Evolutionary conservation across 371 early-diverging fungal genomes (phyloP).

Genomic region (Apophysomyces variabilis): DNA sequence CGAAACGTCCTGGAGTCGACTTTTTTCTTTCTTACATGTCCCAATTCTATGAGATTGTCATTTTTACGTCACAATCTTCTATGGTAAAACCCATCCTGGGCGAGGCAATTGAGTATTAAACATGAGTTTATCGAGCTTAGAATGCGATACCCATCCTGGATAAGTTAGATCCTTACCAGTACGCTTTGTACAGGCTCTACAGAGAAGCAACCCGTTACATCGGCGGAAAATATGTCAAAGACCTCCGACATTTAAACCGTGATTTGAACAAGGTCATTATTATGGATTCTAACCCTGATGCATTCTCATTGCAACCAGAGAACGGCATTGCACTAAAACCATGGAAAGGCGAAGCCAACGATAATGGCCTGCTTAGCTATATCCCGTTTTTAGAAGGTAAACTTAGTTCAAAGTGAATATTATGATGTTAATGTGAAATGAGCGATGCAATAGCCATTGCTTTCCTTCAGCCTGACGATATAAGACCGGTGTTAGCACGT

Average conservation of each 20-base stretch:
- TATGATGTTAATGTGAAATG: not conserved
- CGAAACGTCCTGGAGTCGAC: constrained; percentile 95
- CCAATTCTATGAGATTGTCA: constrained; percentile 93
- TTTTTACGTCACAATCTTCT: constrained; percentile 86
- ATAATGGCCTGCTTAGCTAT: constrained; percentile 79
- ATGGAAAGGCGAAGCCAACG: constrained; percentile 87
- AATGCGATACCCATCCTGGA: constrained; percentile 83
- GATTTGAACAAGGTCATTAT: constrained; percentile 91
- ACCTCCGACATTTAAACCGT: constrained; percentile 90
- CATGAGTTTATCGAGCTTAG: constrained; percentile 31
- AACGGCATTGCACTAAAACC: constrained; percentile 85
- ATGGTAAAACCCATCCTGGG: constrained; percentile 42
- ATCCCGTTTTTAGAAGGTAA: constrained; percentile 91
- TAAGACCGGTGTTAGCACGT: constrained; percentile 69
- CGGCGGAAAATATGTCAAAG: constrained; percentile 90
- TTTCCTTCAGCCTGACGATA: constrained; percentile 76
- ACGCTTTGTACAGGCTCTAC: constrained; percentile 85
- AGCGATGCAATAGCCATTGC: constrained; percentile 55
- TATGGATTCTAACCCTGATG: constrained; percentile 86
- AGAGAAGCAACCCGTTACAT: constrained; percentile 87
- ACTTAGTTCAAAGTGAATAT: constrained; percentile 5
- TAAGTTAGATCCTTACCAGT: constrained; percentile 89
- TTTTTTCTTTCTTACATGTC: constrained; percentile 90
- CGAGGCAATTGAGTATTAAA: constrained; percentile 8
- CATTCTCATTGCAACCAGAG: constrained; percentile 87